Evolutionary conservation across 441 rosid genomes (phyloP), one percentile per base, ranked within the genome.

Genomic region (Corymbia citriodora): DNA sequence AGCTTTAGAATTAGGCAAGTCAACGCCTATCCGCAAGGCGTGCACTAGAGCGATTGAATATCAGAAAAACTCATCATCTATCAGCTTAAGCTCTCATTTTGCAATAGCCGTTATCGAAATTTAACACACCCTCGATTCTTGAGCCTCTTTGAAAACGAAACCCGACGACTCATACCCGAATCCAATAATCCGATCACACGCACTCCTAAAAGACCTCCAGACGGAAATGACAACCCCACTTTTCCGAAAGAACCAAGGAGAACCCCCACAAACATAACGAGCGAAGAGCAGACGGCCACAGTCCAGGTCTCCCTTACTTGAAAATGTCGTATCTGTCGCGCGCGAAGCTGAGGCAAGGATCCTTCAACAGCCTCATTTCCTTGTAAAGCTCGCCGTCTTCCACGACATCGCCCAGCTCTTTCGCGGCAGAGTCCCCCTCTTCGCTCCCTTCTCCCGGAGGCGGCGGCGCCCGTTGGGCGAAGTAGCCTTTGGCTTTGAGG

Each of bases 311-410:
- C 8, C n/a, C 55, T 88, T 90, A 98, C 99, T 93, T 95, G 91
- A 98, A 94, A 83, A 97, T 59, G 91, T 98, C 99, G 94, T 94
- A 97, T 63, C 99, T 92, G 90, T 97, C 99, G 25, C 99, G 99
- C 57, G 99, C 99, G 88, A 98, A 98, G 92, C 96, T 95, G 86
- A 96, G 96, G 91, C 98, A 98, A 85, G 98, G 96, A 55, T 95
- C 97, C 91, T 96, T 98, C n/a, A 97, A 90, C 53, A 93, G 91
- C 91, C 92, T 94, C 93, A 96, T 90, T 59, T 97, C 98, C 88
- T 90, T 94, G 82, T 96, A 98, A 74, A 95, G 57, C 48, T n/a
- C 87, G 48, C 87, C 88, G 17, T 65, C 45, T 65, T 63, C 50
- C 31, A 70, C 27, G 55, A 61, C 79, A 55, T 86, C 90, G 10